Evolutionary conservation across 495 filamentous ascomycete species (phyloP).

Genomic region (Hypoxylon crocopeplum): DNA sequence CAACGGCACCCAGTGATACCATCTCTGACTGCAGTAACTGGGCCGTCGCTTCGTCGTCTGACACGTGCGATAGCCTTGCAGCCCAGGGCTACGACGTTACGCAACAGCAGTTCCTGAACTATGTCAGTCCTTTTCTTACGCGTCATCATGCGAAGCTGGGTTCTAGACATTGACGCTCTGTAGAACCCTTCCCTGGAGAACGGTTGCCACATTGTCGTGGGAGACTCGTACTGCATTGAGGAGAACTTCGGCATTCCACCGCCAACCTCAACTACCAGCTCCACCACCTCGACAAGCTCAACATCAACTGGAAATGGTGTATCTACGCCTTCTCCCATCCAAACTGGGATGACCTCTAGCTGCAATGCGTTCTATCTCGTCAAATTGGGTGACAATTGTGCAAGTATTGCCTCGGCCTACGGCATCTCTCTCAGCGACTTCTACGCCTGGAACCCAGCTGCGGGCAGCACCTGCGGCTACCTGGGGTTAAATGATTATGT

Average conservation of each 20-base stretch:
- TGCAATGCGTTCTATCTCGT: slow-evolving; percentile 55
- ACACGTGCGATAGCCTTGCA: neutral
- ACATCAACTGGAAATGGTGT: slow-evolving; percentile 29
- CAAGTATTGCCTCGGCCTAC: slow-evolving; percentile 37
- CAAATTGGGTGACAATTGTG: slow-evolving; percentile 50
- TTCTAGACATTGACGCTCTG: too few relatives aligned
- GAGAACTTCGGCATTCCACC: slow-evolving; percentile 7
- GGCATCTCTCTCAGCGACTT: slow-evolving; percentile 41
- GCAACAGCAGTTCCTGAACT: too few relatives aligned
- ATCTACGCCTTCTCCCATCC: slow-evolving; percentile 40
- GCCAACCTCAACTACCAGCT: neutral
- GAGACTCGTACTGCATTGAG: slow-evolving; percentile 4
- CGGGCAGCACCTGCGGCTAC: neutral
- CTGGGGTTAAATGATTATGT: slow-evolving; percentile 4
- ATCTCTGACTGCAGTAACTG: too few relatives aligned
- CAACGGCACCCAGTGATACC: too few relatives aligned
- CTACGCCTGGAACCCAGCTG: slow-evolving; percentile 46
- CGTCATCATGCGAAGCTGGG: too few relatives aligned
- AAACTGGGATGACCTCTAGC: slow-evolving; percentile 43
- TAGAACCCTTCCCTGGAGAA: slow-evolving; percentile 1
- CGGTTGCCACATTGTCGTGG: neutral
- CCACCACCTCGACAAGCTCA: neutral
- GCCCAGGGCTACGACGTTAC: too few relatives aligned
- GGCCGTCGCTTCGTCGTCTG: too few relatives aligned
- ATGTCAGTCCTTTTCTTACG: too few relatives aligned